A percentile compares a stretch with the other conserved stretches of the same genome.
These are phyloP conservation scores for Neocucurbitaria cava DNA, from an alignment of 2,329 filamentous ascomycete genomes.

Conservation along the genomic window DNA sequence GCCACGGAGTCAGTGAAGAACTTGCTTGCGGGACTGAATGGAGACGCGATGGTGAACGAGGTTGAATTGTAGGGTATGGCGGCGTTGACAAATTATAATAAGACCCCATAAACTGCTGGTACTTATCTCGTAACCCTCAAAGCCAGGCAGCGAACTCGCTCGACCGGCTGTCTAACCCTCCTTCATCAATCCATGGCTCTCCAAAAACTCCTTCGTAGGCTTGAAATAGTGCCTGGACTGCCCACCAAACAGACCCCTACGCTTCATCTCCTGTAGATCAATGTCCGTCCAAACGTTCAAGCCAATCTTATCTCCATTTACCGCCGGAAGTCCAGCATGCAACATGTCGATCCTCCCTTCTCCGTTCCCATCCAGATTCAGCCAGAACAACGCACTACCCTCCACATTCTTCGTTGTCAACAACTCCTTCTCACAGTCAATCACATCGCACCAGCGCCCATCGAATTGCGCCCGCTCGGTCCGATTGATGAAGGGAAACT, in stretches of 20 bases:
- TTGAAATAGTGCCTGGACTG: neutral
- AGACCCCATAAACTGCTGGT: no score
- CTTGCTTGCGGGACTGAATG: slow-evolving; percentile 46
- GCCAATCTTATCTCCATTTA: slow-evolving; percentile 62
- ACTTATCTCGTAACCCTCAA: neutral
- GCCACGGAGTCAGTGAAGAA: slow-evolving; percentile 64
- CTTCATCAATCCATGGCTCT: neutral
- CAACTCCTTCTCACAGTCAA: slow-evolving; percentile 5
- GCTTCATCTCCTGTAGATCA: slow-evolving; percentile 3
- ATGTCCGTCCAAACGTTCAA: slow-evolving; percentile 62
- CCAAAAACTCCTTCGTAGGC: neutral
- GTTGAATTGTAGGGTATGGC: slow-evolving; percentile 19
- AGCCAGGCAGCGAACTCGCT: no score
- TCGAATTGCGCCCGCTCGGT: neutral
- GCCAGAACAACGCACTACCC: slow-evolving; percentile 67
- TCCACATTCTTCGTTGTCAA: slow-evolving; percentile 36
- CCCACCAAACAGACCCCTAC: neutral
- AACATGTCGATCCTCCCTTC: slow-evolving; percentile 48
- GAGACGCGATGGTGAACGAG: slow-evolving; percentile 40
- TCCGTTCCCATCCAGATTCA: slow-evolving; percentile 60
- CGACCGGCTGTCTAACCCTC: neutral
- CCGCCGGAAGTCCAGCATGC: slow-evolving; percentile 66
- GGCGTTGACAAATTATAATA: neutral
- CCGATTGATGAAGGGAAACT: neutral
- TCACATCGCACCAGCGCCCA: slow-evolving; percentile 2